Evolutionary conservation across 140 eudicot genomes (phyloP).

Genomic region (Stevia rebaudiana): DNA sequence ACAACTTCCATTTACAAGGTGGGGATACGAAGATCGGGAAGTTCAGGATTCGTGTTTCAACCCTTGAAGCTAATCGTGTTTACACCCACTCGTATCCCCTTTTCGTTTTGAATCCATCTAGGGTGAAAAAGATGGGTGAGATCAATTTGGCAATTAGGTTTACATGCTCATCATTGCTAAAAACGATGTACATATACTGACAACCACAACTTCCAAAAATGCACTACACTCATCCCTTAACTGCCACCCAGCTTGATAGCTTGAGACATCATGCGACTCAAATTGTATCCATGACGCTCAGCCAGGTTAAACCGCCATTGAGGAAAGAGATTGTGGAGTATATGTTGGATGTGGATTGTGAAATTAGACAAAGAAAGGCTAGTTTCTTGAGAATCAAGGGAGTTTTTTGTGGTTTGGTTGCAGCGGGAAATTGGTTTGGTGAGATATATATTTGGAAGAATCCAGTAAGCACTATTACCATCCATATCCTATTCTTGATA

Average conservation of each 20-base stretch:
- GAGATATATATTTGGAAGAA: constrained; percentile 61
- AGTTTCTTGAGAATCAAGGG: constrained; percentile 47
- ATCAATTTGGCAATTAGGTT: constrained; percentile 10
- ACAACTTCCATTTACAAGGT: not conserved
- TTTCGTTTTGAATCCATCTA: constrained; percentile 8
- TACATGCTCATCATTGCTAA: not conserved
- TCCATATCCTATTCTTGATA: constrained; percentile 46
- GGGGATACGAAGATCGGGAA: constrained; percentile 3
- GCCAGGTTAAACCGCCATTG: not conserved
- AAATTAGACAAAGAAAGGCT: constrained; percentile 59
- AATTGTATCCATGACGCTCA: not conserved
- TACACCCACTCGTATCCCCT: constrained; percentile 5
- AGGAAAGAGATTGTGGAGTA: constrained; percentile 8
- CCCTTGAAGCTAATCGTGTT: not conserved
- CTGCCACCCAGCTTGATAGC: not conserved
- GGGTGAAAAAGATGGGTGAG: constrained; percentile 18
- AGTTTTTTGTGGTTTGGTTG: constrained; percentile 39
- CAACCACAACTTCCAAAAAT: constrained; percentile 15
- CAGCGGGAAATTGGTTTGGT: constrained; percentile 53
- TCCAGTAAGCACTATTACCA: constrained; percentile 41
- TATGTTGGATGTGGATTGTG: constrained; percentile 31
- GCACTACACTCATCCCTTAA: constrained; percentile 7
- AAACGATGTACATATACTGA: constrained; percentile 9
- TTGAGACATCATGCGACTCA: not conserved
- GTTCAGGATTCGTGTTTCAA: constrained; percentile 16